Evolutionary conservation across 352 stramenopile genomes (phyloP), one percentile per base, ranked within the genome.

Genomic region (Pseudoperonospora humuli): DNA sequence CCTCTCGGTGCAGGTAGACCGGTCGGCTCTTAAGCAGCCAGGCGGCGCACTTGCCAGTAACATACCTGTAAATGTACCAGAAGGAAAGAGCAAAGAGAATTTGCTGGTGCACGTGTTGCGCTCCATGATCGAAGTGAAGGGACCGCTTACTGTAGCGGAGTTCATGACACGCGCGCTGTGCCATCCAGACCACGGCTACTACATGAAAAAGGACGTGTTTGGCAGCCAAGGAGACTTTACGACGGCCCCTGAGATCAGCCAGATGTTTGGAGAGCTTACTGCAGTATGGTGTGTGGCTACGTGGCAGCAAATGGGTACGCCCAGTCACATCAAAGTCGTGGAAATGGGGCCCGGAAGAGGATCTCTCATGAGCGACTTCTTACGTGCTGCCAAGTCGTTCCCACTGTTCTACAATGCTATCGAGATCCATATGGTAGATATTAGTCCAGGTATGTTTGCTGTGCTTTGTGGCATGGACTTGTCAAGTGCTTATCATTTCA

Each of bases 181-280:
- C 34, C 88, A 97, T 70, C 88, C 86, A 10, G 41, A 84, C 38
- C 78, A 96, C 65, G 94, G 94, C 25, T 98, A 98, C 67, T 98
- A 98, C 72, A 97, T 96, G 66, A 93, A 94, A 56, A 81, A 82
- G 28, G 80, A 96, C 48, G 79, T 96, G 39, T 95, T 97, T 57
- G 90, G 90, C 25, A 75, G 60, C 21, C 67, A 91, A 36, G 87
- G 86, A 47, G 88, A 97, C 70, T 97, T 97, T 64, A 95, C 91
- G 21, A 97, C 90, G 1, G 87, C 90, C 10, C 90, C 90, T 2
- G 90, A 97, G 67, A 96, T 97, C 57, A 93, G 69, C 29, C 86
- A 96, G 48, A 92, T 96, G 64, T 97, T 97, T 57, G 88, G 90
- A 39, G 90, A 97, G 57, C 66, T 96, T 26, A 71, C 97, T 44